Evolutionary conservation across 2,329 filamentous ascomycete species (phyloP).

Genomic region (Penicillium italicum): DNA sequence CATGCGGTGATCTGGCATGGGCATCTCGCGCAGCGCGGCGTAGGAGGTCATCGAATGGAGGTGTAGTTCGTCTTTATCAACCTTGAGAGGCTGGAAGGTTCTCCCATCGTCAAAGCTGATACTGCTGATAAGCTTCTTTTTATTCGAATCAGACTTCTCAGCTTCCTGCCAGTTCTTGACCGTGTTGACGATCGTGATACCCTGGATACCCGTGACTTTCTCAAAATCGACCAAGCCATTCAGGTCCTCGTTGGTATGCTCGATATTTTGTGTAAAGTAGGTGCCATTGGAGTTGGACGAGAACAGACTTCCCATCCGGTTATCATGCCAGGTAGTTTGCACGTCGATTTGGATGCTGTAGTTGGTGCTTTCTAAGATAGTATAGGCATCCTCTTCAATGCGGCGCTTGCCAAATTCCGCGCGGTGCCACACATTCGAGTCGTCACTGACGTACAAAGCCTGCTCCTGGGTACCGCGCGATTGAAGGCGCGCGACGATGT

Average conservation of each 20-base stretch:
- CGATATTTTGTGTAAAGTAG: conserved; percentile 87
- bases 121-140: conserved; percentile 66
- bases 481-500: conserved; percentile 76
- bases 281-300: conserved; percentile 97
- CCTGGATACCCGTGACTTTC: conserved; percentile 85
- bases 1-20: conserved; percentile 71
- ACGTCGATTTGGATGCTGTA: conserved; percentile 98
- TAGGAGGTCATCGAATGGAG: conserved; percentile 85
- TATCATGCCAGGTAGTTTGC: conserved; percentile 60
- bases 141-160: conserved; percentile 51
- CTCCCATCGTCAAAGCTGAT: conserved; percentile 96
- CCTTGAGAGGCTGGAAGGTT: conserved; percentile 71
- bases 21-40: conserved; percentile 40
- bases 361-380: conserved; percentile 89
- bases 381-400: conserved; percentile 81
- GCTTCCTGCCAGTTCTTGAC: conserved; percentile 84
- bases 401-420: conserved; percentile 87
- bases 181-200: conserved; percentile 83
- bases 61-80: conserved; percentile 67
- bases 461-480: conserved; percentile 81
- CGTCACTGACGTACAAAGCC: conserved; percentile 82
- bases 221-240: conserved; percentile 87
- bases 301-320: conserved; percentile 80
- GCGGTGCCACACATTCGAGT: conserved; percentile 82
- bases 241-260: conserved; percentile 82